Base-by-base conservation (phyloP, 1,139 yeast genomes). In the Hanseniaspora sp. region DNA sequence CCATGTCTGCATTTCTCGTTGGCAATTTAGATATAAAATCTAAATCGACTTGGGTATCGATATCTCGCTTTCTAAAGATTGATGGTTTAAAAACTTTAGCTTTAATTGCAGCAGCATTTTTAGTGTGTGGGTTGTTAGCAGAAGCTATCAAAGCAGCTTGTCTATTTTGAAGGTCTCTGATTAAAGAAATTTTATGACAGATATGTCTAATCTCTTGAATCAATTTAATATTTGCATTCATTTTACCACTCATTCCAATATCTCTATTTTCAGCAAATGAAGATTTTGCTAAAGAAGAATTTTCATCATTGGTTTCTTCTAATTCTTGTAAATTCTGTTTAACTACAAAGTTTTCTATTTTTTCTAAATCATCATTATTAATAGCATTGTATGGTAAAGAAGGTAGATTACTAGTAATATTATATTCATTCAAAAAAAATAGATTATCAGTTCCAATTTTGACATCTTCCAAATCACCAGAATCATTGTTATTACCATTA, bases 121-220 rank as follows among this genome's bases (percentile, higher is more conserved):
- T 48, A n/a, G 56, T 46, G 28, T 45, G 37, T 23, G 56, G 54
- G 33, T 54, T 54, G 38, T 54, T 54, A 7, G 47, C 53, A 7
- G 49, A 44, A 1, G 56, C 52, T 7, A 51, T 42, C 34, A 51
- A 23, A 2, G 45, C 48, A 35, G 51, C 55, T 13, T 54, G 56
- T 46, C 56, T 54, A 28, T 46, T 54, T 31, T 88, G 90, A 64
- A 92, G 95, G 87, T 92, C 83, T 67, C 96, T 75, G 57, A 94
- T 85, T 53, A 90, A 72, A 2, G 95, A 83, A 34, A 94, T 86
- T 66, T 90, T 90, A 69, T 87, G 86, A 66, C 97, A 90, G 4
- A 86, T 75, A 62, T 82, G 84, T 55, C 98, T 74, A 39, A 94
- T 86, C 61, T 86, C 88, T 69, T 90, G 96, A 74, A 92, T 86